These are phyloP conservation scores for Leccinum subfulvum DNA, from an alignment of 1,284 basidiomycete species.

Conservation along the genomic window DNA sequence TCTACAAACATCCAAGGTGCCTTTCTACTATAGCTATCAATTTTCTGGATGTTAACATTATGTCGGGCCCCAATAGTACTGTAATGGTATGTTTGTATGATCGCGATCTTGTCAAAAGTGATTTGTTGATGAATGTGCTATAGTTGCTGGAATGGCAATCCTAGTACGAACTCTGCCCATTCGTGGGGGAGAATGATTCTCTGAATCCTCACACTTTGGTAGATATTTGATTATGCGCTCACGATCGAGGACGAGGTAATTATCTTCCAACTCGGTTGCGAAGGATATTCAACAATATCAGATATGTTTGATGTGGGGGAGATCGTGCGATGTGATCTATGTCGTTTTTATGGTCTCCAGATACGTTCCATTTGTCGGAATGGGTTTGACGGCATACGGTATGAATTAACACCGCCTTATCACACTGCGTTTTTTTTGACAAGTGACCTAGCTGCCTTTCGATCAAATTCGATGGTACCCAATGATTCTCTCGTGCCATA, in stretches of 20 bases:
- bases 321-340: neutral
- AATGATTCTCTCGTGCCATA: no score
- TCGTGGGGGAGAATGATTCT: neutral
- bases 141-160: neutral
- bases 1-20: neutral
- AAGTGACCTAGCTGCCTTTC: neutral
- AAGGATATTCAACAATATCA: neutral
- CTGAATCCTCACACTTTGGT: neutral
- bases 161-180: neutral
- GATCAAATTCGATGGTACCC: neutral
- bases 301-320: neutral
- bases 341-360: neutral
- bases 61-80: neutral
- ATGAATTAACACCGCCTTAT: neutral
- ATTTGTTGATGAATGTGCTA: neutral
- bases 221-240: conserved; percentile 1
- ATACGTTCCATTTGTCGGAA: neutral
- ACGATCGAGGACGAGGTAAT: conserved; percentile 1
- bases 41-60: neutral
- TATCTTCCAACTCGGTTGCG: neutral
- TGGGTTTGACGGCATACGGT: neutral
- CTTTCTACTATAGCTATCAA: neutral
- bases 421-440: no score
- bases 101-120: neutral
- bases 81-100: neutral